Percentiles rank a stretch among this genome's conserved stretches.
phyloP scores from a whole-genome alignment of 2,329 filamentous ascomycete species.

The Ophidiomyces ophidiicola region DNA sequence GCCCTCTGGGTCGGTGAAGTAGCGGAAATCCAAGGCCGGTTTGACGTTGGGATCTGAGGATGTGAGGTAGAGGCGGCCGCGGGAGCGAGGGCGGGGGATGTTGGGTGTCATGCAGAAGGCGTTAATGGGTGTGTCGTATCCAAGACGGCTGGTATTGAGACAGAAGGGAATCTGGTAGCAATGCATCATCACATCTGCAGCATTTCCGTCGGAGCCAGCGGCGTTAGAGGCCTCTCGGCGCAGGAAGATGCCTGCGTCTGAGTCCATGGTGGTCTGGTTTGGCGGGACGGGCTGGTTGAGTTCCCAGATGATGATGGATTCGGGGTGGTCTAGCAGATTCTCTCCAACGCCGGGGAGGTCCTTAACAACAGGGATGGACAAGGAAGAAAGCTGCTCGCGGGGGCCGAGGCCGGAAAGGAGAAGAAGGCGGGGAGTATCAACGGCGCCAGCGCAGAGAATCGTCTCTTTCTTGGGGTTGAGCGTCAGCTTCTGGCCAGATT shows the following conservation, averaged over 20 bases:
- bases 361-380: constrained; percentile 21
- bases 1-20: constrained; percentile 76
- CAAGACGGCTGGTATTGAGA: constrained; percentile 69
- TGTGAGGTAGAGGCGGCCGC: constrained; percentile 65
- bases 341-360: constrained; percentile 28
- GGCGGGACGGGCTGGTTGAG: constrained; percentile 63
- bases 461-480: constrained; percentile 41
- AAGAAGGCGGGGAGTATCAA: constrained; percentile 44
- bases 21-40: constrained; percentile 75
- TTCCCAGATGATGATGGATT: constrained; percentile 62
- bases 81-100: constrained; percentile 69
- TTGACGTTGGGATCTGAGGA: constrained; percentile 63
- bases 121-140: constrained; percentile 58
- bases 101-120: constrained; percentile 92
- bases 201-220: constrained; percentile 55
- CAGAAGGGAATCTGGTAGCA: constrained; percentile 93
- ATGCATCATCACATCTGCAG: constrained; percentile 88
- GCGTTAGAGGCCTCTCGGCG: constrained; percentile 64
- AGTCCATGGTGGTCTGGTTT: constrained; percentile 84
- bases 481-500: constrained; percentile 41
- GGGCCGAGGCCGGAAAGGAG: constrained; percentile 43
- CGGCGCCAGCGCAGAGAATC: constrained; percentile 41
- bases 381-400: constrained; percentile 16
- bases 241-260: constrained; percentile 77
- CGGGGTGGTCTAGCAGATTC: constrained; percentile 47